phyloP scores from a whole-genome alignment of 345 rosid genomes.

The Melaleuca quinquenervia region DNA sequence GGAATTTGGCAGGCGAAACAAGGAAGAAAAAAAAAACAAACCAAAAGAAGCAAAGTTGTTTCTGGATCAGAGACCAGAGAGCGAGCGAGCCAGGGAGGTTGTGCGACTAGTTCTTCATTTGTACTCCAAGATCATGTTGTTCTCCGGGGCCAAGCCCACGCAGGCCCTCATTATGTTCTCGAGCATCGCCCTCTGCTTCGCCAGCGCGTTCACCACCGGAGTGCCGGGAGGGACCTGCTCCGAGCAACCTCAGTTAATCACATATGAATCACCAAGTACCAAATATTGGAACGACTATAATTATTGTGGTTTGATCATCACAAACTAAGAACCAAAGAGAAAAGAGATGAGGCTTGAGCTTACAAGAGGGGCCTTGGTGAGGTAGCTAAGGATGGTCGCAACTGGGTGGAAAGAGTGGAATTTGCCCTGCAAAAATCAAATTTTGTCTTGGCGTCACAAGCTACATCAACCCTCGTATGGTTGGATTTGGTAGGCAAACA shows the following conservation, averaged over 20 bases:
- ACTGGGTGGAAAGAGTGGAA: constrained; percentile 98
- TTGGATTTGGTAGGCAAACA: neutral
- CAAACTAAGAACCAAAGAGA: neutral
- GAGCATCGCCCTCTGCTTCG: constrained; percentile 96
- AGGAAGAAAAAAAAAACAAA: neutral
- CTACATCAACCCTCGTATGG: neutral
- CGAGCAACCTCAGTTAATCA: neutral
- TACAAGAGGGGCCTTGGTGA: constrained; percentile 97
- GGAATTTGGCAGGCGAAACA: neutral
- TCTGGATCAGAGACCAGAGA: neutral
- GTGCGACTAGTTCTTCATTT: constrained; percentile 41
- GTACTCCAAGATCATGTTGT: constrained; percentile 98
- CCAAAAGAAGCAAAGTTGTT: neutral
- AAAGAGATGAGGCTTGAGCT: constrained; percentile 7
- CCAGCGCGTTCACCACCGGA: constrained; percentile 88
- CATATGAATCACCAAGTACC: neutral
- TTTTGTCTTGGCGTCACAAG: neutral
- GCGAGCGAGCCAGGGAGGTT: too few species aligned
- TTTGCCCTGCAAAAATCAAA: constrained; percentile 45
- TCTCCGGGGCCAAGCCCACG: constrained; percentile 88
- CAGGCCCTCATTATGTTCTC: constrained; percentile 96
- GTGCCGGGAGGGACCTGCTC: constrained; percentile 89
- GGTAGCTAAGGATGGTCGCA: constrained; percentile 95
- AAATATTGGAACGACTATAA: neutral
- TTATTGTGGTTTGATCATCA: neutral